These are phyloP conservation scores for Globisporangium recalcitrans DNA, from an alignment of 352 stramenopile species.

Conservation along the genomic window DNA sequence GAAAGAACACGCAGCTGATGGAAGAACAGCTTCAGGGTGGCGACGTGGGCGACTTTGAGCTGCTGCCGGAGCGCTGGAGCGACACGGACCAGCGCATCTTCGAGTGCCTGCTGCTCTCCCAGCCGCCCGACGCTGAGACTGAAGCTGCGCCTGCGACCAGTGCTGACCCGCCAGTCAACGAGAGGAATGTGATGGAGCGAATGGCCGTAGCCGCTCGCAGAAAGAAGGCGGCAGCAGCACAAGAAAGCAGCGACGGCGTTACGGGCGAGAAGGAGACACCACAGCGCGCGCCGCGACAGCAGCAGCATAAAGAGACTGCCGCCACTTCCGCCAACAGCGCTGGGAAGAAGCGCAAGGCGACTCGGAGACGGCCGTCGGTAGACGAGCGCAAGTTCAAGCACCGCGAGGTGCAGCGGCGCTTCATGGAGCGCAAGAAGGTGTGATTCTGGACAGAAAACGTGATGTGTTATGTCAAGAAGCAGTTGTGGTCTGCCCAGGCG, in stretches of 20 bases:
- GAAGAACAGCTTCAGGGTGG: neutral
- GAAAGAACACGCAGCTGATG: neutral
- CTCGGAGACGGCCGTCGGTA: constrained; percentile 23
- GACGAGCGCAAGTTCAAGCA: constrained; percentile 47
- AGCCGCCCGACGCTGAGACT: neutral
- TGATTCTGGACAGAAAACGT: neutral
- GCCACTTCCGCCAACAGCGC: neutral
- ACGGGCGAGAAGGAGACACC: neutral
- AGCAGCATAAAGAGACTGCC: neutral
- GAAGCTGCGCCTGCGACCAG: neutral
- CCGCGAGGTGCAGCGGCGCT: constrained; percentile 43
- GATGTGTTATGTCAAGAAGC: neutral
- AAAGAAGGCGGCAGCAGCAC: neutral
- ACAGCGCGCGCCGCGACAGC: neutral
- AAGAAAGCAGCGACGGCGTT: neutral
- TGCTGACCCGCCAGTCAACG: neutral
- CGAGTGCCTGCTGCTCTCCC: constrained; percentile 33
- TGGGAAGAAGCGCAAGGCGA: constrained; percentile 22
- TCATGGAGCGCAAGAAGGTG: constrained; percentile 52
- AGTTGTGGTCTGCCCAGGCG: neutral
- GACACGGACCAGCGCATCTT: constrained; percentile 10
- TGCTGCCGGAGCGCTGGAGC: constrained; percentile 7
- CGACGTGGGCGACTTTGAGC: neutral
- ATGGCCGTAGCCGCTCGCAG: neutral
- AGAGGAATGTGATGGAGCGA: neutral